Conservation (phyloP, 192 early-diverging fungal species). For the Podila epigama region DNA sequence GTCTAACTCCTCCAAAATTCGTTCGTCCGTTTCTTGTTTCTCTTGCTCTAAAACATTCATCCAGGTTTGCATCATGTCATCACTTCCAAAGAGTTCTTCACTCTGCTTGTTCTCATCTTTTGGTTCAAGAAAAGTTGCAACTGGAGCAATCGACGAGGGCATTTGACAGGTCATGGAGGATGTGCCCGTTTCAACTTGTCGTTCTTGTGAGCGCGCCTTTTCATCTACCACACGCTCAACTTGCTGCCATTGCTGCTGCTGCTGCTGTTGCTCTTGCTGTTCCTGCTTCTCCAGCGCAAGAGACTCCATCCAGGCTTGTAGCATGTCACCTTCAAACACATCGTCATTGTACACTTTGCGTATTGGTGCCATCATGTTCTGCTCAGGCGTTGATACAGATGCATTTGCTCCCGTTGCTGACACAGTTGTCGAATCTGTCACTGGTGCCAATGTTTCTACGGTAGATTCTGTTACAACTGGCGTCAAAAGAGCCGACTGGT, state of each 20-base stretch:
- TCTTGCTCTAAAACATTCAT: conserved; percentile 40
- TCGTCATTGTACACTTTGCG: conserved; percentile 30
- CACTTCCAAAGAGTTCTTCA: no score
- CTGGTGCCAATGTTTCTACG: neutral
- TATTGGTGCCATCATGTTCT: no score
- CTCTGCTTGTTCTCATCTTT: no score
- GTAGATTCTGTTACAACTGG: no score
- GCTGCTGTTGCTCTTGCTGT: neutral
- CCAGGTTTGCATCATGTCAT: conserved; percentile 42
- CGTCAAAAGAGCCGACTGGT: neutral
- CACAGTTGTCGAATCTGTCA: neutral
- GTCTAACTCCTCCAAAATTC: neutral
- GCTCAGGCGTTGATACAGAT: neutral
- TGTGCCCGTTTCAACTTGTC: no score
- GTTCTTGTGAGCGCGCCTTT: no score
- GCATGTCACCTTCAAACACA: conserved; percentile 45
- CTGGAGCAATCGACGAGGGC: no score
- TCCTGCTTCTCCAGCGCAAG: conserved; percentile 22
- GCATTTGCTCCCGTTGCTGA: neutral
- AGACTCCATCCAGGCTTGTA: conserved; percentile 45
- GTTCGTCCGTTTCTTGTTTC: conserved; percentile 32
- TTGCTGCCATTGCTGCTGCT: no score
- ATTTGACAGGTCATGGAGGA: no score
- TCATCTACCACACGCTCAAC: no score
- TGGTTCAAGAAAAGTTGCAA: no score